phyloP scores from a whole-genome alignment of 352 stramenopile species.

The Globisporangium alternatum region DNA sequence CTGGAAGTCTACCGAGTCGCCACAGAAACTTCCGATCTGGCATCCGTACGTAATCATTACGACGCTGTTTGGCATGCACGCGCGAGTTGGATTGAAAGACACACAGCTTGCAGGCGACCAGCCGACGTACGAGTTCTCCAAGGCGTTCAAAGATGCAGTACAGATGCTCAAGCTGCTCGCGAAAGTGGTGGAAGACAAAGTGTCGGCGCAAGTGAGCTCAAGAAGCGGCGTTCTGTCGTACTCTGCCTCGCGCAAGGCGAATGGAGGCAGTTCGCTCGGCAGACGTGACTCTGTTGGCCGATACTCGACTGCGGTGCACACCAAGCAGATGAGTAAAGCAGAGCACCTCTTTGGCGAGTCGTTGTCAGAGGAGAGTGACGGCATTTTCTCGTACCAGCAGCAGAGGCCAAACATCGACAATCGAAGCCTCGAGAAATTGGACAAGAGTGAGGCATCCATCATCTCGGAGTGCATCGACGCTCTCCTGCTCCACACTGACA shows the following conservation, averaged over 20 bases:
- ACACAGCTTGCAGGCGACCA: conserved; percentile 65
- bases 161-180: conserved; percentile 82
- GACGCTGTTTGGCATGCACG: conserved; percentile 83
- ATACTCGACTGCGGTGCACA: conserved; percentile 69
- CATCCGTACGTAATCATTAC: conserved; percentile 83
- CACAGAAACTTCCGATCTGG: conserved; percentile 80
- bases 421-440: conserved; percentile 2
- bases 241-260: conserved; percentile 19
- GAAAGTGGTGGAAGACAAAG: conserved; percentile 66
- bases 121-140: conserved; percentile 60
- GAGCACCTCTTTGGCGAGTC: conserved; percentile 55
- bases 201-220: conserved; percentile 56
- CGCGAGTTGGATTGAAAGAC: conserved; percentile 74
- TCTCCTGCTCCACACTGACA: conserved; percentile 21
- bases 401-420: not conserved
- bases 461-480: conserved; percentile 36
- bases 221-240: conserved; percentile 61
- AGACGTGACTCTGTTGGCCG: conserved; percentile 54
- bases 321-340: conserved; percentile 63
- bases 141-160: conserved; percentile 73
- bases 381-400: conserved; percentile 16
- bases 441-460: conserved; percentile 21
- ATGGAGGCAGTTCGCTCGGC: conserved; percentile 18
- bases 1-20: conserved; percentile 65
- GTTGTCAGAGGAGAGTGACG: conserved; percentile 10